Conservation (phyloP, 176 grass and related monocot genomes). For the Avena atlantica region DNA sequence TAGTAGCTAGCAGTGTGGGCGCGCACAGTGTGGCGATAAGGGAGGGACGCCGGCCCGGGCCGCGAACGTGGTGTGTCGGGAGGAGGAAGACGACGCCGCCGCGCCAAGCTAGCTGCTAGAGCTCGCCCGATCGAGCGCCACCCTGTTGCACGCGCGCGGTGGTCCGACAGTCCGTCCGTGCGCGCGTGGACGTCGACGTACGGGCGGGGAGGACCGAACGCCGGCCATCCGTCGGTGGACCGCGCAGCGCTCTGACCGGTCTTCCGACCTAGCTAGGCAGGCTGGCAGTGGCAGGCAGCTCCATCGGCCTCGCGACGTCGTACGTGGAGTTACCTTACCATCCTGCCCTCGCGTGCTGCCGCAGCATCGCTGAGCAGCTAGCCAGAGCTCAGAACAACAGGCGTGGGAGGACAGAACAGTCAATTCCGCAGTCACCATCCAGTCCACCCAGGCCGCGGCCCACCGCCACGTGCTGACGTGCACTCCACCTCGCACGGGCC, state of each 20-base stretch:
- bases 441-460: not conserved
- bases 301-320: too few relatives aligned
- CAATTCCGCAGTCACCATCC: not conserved
- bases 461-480: not conserved
- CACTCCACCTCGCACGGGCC: not conserved
- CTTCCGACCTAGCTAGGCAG: not conserved
- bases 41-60: not conserved
- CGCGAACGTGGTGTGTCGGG: slow-evolving; percentile 49
- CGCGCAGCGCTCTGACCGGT: not conserved
- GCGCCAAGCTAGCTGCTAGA: not conserved
- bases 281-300: too few relatives aligned
- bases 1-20: not conserved
- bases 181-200: not conserved
- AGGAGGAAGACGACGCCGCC: slow-evolving; percentile 41
- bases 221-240: not conserved
- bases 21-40: slow-evolving; percentile 24
- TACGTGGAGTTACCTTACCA: too few relatives aligned
- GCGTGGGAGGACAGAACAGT: too few relatives aligned
- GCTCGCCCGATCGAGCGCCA: not conserved
- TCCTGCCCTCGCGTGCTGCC: too few relatives aligned
- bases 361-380: too few relatives aligned
- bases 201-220: not conserved
- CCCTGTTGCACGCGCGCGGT: not conserved
- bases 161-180: not conserved
- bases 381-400: not conserved